Conservation (phyloP, 345 rosid genomes). For the Arabidopsis thaliana region TAIR10.1 NC_003076.8:7215501-7216000, state of each 20-base stretch:
- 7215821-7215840: neutral
- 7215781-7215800: neutral
- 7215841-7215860: constrained; percentile 22
- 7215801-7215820: constrained; percentile 1
- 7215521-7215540: neutral
- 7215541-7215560: neutral
- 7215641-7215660: neutral
- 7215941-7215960: constrained; percentile 52
- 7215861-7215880: constrained; percentile 52
- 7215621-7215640: neutral
- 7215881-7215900: constrained; percentile 57
- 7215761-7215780: neutral
- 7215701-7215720: constrained; percentile 12
- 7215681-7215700: constrained; percentile 13
- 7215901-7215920: constrained; percentile 53
- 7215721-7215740: constrained; percentile 25
- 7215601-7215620: constrained; percentile 9
- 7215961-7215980: neutral
- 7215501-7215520: neutral
- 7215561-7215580: neutral
- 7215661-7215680: constrained; percentile 18
- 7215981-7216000: neutral
- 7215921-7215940: constrained; percentile 62
- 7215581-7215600: neutral
- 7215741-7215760: constrained; percentile 24